Conservation (phyloP, 306 rosid genomes). For the Cucumis hystrix region DNA sequence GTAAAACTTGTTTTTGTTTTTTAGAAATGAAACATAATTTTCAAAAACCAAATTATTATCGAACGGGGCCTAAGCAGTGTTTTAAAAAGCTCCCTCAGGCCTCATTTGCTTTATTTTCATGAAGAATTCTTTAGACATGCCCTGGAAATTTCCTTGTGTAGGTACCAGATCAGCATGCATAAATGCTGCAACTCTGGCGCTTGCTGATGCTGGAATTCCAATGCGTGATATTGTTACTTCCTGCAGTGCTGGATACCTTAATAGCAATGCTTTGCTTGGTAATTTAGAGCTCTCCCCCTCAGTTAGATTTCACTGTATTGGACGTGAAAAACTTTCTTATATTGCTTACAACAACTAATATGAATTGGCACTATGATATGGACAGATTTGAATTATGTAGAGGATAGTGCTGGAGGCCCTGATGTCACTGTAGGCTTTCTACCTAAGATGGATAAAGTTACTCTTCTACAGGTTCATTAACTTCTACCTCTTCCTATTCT, state of each 20-base stretch:
- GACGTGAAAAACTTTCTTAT: neutral
- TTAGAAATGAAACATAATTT: no score
- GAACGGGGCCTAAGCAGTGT: no score
- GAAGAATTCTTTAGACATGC: neutral
- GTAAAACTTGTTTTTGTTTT: no score
- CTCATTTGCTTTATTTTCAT: neutral
- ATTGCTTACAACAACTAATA: constrained; percentile 1
- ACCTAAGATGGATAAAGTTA: constrained; percentile 74
- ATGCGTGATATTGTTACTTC: constrained; percentile 91
- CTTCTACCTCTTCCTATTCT: neutral
- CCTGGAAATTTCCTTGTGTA: constrained; percentile 5
- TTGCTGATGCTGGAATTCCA: constrained; percentile 92
- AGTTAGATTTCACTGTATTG: neutral
- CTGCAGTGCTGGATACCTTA: constrained; percentile 87
- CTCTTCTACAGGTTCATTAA: constrained; percentile 65
- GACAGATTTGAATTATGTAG: constrained; percentile 78
- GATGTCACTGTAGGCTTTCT: constrained; percentile 82
- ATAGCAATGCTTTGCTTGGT: constrained; percentile 78
- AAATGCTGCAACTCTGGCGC: constrained; percentile 93
- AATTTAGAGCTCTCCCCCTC: neutral
- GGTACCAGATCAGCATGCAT: constrained; percentile 96
- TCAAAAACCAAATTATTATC: no score
- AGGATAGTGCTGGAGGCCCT: constrained; percentile 96
- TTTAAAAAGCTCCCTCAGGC: no score
- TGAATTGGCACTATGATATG: constrained; percentile 9